Percentiles rank a stretch among this genome's conserved stretches.
Conservation (phyloP, 768 basidiomycete genomes). For the Plicaturopsis crispa region DNA sequence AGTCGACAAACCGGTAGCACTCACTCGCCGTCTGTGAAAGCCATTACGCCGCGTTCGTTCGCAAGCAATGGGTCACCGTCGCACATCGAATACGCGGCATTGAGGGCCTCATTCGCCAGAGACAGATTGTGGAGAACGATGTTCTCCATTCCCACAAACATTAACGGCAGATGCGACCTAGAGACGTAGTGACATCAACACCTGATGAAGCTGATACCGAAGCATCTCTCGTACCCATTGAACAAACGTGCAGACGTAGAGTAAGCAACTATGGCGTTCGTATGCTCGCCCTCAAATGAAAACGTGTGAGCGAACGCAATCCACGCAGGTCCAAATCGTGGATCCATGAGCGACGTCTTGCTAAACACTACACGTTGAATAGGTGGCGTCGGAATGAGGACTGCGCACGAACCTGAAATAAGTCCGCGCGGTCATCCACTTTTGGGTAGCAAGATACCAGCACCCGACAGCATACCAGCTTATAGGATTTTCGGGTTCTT, state of each 20-base stretch:
- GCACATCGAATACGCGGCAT: conserved; percentile 76
- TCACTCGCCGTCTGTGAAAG: conserved; percentile 79
- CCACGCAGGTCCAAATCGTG: conserved; percentile 95
- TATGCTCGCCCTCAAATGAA: conserved; percentile 95
- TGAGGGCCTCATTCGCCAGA: conserved; percentile 84
- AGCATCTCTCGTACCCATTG: conserved; percentile 58
- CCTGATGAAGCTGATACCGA: not conserved
- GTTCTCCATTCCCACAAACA: conserved; percentile 98
- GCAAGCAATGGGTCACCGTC: conserved; percentile 81
- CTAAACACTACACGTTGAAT: too few relatives aligned
- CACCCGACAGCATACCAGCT: conserved; percentile 99
- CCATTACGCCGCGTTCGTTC: conserved; percentile 92
- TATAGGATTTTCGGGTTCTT: conserved; percentile 85
- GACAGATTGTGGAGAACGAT: conserved; percentile 77
- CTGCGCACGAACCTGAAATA: conserved; percentile 79
- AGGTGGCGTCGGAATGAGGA: not conserved
- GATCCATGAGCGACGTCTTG: conserved; percentile 96
- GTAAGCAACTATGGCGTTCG: conserved; percentile 97
- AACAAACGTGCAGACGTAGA: conserved; percentile 95
- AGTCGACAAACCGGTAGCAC: conserved; percentile 13
- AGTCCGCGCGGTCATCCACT: conserved; percentile 87
- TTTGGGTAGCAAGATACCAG: conserved; percentile 84
- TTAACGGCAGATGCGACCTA: conserved; percentile 91
- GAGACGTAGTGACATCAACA: not conserved
- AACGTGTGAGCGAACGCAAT: conserved; percentile 97